Evolutionary conservation across 345 rosid species (phyloP).

Genomic region (Eucalyptus camaldulensis): DNA sequence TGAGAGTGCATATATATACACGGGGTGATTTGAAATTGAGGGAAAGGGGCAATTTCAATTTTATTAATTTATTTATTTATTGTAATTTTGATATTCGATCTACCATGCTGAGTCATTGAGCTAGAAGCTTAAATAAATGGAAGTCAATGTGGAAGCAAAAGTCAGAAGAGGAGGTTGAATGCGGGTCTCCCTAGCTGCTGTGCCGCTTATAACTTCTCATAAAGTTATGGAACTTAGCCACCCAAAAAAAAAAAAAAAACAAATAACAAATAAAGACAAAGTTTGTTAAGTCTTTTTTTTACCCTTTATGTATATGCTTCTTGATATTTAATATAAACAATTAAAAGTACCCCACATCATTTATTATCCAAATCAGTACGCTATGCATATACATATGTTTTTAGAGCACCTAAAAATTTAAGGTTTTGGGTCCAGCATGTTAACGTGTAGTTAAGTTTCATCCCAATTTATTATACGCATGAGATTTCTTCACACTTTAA

Average conservation of each 20-base stretch:
- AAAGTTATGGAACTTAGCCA: neutral
- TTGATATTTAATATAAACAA: neutral
- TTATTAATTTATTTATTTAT: neutral
- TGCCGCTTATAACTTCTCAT: neutral
- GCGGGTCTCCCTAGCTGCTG: neutral
- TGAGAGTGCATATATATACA: neutral
- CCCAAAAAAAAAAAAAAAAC: neutral
- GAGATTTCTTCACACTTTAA: neutral
- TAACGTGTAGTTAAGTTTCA: neutral
- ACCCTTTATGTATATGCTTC: neutral
- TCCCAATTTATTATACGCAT: neutral
- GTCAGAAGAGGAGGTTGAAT: constrained; percentile 6
- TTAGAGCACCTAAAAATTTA: neutral
- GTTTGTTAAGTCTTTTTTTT: neutral
- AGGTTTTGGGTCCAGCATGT: neutral
- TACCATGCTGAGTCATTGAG: neutral
- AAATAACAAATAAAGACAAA: neutral
- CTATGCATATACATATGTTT: neutral
- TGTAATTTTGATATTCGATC: neutral
- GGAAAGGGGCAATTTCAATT: constrained; percentile 10
- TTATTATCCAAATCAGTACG: neutral
- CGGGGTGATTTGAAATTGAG: neutral
- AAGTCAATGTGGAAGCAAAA: constrained; percentile 7
- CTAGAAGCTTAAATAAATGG: neutral
- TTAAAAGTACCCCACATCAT: neutral